Evolutionary conservation across 495 filamentous ascomycete genomes (phyloP).

Genomic region (Extremus antarcticus): DNA sequence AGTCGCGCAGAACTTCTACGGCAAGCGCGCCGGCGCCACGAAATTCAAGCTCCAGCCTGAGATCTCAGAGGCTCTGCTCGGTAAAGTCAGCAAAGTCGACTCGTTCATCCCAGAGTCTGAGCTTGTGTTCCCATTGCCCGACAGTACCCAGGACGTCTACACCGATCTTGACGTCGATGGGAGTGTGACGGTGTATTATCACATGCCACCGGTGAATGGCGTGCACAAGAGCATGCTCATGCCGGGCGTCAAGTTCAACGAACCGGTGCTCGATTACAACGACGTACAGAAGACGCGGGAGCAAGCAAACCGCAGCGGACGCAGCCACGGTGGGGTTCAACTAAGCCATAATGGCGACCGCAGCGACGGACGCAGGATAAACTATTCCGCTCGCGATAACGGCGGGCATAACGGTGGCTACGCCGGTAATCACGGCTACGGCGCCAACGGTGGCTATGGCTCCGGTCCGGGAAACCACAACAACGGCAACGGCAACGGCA

Average conservation of each 20-base stretch:
- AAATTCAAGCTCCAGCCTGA: slow-evolving; percentile 56
- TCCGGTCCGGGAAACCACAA: background rate
- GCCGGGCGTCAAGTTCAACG: slow-evolving; percentile 62
- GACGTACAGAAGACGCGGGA: slow-evolving; percentile 62
- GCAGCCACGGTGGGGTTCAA: slow-evolving; percentile 53
- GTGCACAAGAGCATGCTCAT: slow-evolving; percentile 91
- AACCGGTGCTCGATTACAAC: slow-evolving; percentile 54
- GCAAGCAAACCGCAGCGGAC: slow-evolving; percentile 48
- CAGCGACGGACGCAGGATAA: slow-evolving; percentile 17
- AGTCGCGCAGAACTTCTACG: slow-evolving; percentile 73
- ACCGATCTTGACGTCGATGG: slow-evolving; percentile 60
- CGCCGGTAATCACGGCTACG: slow-evolving; percentile 1
- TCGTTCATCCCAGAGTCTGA: slow-evolving; percentile 62
- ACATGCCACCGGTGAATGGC: slow-evolving; percentile 58
- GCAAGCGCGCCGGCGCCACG: slow-evolving; percentile 61
- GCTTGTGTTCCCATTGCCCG: slow-evolving; percentile 54
- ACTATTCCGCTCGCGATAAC: slow-evolving; percentile 12
- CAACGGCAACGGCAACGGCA: background rate
- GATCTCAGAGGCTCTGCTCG: slow-evolving; percentile 65
- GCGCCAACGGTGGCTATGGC: slow-evolving; percentile 11
- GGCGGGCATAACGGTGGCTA: background rate
- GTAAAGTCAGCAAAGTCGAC: slow-evolving; percentile 71
- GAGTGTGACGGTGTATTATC: slow-evolving; percentile 60
- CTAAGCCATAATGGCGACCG: slow-evolving; percentile 24
- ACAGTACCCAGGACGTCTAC: slow-evolving; percentile 49